Base-by-base conservation (phyloP, 2,329 filamentous ascomycete genomes). In the Botrytis paeoniae region DNA sequence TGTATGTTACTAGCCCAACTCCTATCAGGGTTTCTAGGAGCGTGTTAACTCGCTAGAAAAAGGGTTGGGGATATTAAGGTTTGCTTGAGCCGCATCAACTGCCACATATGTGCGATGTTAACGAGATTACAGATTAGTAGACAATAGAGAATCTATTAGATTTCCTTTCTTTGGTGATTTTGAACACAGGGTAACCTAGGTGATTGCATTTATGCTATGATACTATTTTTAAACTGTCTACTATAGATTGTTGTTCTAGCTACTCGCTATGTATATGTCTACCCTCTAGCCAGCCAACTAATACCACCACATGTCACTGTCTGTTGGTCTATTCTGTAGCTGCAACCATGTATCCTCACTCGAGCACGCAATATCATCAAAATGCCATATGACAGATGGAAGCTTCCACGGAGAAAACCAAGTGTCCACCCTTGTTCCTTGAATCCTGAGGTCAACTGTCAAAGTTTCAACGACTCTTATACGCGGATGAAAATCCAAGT, bases 41-140 rank as follows among this genome's bases (percentile, higher is more conserved):
- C 51, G 14, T 16, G n/a, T 29, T 54, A 9, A 54, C 25, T 68
- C 48, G 35, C 48, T 57, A 57, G 65, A 68, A 9, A 48, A 68
- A 68, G 48, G 48, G 37, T n/a, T 18, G 9, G 48, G 18, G 25
- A 41, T 12, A 68, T 57, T 12, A n/a, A 37, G 10, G 29, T 57
- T n/a, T 57, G n/a, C 25, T 68, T 51, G 64, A 68, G 45, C 64
- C 64, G 45, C 64, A 68, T 68, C 25, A 54, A 54, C 39, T 41
- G 45, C 16, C 25, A 68, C 7, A 16, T 22, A 29, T 18, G 54
- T 57, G 18, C 8, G 12, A 66, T 68, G 25, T 22, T 20, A 8
- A 37, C 39, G 48, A 68, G 64, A 68, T 18, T 41, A 29, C 39
- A 57, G 18, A 22, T 39, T 29, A 18, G 48, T 68, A 68, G 25